These are phyloP conservation scores for Penicillium sp. DNA, from an alignment of 2,329 filamentous ascomycete genomes.

Conservation along the genomic window DNA sequence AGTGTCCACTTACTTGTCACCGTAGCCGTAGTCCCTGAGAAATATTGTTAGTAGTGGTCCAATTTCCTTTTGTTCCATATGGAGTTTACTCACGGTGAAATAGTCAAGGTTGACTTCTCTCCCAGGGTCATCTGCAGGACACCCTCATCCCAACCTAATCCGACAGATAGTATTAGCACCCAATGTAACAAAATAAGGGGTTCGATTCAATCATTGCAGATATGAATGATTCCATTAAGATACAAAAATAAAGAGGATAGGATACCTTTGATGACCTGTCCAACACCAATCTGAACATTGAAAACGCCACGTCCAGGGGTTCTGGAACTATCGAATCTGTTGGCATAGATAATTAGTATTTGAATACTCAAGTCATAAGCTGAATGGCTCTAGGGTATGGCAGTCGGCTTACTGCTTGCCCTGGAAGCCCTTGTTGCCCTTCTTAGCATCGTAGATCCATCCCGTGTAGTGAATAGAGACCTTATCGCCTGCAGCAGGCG, in stretches of 20 bases:
- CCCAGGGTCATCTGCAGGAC: slow-evolving; percentile 81
- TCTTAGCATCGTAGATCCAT: slow-evolving; percentile 68
- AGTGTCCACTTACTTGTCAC: slow-evolving; percentile 34
- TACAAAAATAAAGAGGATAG: slow-evolving; percentile 3
- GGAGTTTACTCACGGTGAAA: slow-evolving; percentile 61
- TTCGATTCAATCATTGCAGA: background rate
- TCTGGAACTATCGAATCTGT: slow-evolving; percentile 83
- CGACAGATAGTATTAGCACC: background rate
- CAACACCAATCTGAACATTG: slow-evolving; percentile 72
- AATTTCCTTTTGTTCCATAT: background rate
- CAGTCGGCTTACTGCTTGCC: slow-evolving; percentile 64
- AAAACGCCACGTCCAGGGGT: slow-evolving; percentile 68
- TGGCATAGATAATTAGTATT: slow-evolving; percentile 1
- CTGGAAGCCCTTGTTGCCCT: slow-evolving; percentile 60
- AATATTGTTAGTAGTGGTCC: background rate
- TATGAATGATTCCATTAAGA: background rate
- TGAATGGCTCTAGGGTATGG: background rate
- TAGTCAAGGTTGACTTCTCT: slow-evolving; percentile 82
- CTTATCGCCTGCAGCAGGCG: slow-evolving; percentile 64
- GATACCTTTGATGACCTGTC: slow-evolving; percentile 80
- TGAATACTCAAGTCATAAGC: no score
- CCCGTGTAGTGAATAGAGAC: slow-evolving; percentile 91
- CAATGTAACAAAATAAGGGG: background rate
- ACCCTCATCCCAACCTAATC: slow-evolving; percentile 74
- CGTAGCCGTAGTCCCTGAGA: slow-evolving; percentile 38